Evolutionary conservation across 2,329 filamentous ascomycete species (phyloP), one percentile per base, ranked within the genome.

Genomic region (Taxawa tesnikishii): DNA sequence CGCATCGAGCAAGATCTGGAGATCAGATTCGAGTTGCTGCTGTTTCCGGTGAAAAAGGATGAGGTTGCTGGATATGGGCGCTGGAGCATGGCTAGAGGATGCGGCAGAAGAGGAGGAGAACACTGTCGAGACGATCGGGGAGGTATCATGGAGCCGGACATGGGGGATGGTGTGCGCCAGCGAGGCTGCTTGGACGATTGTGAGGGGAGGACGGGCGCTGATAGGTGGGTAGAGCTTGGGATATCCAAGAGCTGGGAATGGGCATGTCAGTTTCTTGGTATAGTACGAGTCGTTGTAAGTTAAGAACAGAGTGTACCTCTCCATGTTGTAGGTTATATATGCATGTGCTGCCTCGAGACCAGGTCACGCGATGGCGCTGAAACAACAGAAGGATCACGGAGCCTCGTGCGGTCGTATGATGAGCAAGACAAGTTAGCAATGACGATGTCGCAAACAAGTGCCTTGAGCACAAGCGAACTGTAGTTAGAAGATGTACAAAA

Each of bases 1-100:
- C 7, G 69, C 68, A 50, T 77, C 72, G 14, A 77, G 65, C 8
- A 75, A 54, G 35, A 59, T 58, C 48, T 77, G 73, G 7, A 77
- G 58, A 38, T 70, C 67, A 32, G 61, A 60, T 44, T 76, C 63
- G 7, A 76, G 62, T 40, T 70, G 55, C 34, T 58, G 62, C 15
- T 70, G 62, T 45, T 37, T 38, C 14, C 29, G 33, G 11, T 33
- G 31, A 29, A 36, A 32, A 28, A 39, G 36, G 25, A 29, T 32
- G 26, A 31, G 27, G 21, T 33, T 32, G 23, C 15, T 26, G 4
- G 19, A 19, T 10, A 21, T 25, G 21, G 12, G 11, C 7, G 28
- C 10, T 15, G 24, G 4, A 13, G 30, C 14, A 4, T 15, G 27
- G 10, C 12, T 18, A 23, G 27, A 25, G 19, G 5, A 23, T 18